A percentile compares a stretch with the other conserved stretches of the same genome.
phyloP scores from a whole-genome alignment of 192 early-diverging fungal species.

The Coemansia nantahalensis region DNA sequence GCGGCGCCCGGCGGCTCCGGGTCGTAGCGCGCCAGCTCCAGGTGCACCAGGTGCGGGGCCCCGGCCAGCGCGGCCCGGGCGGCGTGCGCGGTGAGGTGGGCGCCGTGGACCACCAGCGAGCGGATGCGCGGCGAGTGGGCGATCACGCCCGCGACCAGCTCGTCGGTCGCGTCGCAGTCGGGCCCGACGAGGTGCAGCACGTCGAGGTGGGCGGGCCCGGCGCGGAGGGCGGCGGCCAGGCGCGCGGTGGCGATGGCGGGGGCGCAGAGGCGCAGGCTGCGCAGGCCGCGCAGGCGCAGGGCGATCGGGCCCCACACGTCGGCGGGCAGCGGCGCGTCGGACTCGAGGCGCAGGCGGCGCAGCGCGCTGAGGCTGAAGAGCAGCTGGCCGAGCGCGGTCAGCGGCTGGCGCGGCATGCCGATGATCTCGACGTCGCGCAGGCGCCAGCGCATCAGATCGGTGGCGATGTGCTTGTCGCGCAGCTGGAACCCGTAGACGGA shows the following conservation, averaged over 20 bases:
- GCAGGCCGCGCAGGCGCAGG: constrained; percentile 20
- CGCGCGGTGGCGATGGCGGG: constrained; percentile 24
- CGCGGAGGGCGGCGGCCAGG: constrained; percentile 10
- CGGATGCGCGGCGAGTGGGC: constrained; percentile 17
- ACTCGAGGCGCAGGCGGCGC: constrained; percentile 36
- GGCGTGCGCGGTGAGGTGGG: constrained; percentile 23
- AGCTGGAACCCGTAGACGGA: constrained; percentile 44
- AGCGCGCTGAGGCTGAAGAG: constrained; percentile 31
- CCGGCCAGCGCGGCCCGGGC: constrained; percentile 7
- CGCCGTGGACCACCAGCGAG: constrained; percentile 37
- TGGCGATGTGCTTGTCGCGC: constrained; percentile 42
- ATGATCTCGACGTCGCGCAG: constrained; percentile 44
- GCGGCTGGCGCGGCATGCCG: constrained; percentile 44
- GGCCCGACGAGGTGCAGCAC: constrained; percentile 35
- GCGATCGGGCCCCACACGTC: constrained; percentile 36
- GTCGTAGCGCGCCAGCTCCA: constrained; percentile 35
- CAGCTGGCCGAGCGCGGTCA: constrained; percentile 35
- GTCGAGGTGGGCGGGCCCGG: constrained; percentile 10
- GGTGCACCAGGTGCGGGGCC: constrained; percentile 13
- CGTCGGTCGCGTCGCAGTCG: constrained; percentile 25
- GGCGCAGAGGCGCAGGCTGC: constrained; percentile 41
- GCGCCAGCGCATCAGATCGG: constrained; percentile 47
- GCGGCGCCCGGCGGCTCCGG: constrained; percentile 5
- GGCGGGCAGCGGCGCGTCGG: constrained; percentile 31
- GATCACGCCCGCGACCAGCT: constrained; percentile 16